A percentile compares a stretch with the other conserved stretches of the same genome.
Evolutionary conservation across 2,329 filamentous ascomycete species (phyloP).

Genomic region (Eurotiales sp.): DNA sequence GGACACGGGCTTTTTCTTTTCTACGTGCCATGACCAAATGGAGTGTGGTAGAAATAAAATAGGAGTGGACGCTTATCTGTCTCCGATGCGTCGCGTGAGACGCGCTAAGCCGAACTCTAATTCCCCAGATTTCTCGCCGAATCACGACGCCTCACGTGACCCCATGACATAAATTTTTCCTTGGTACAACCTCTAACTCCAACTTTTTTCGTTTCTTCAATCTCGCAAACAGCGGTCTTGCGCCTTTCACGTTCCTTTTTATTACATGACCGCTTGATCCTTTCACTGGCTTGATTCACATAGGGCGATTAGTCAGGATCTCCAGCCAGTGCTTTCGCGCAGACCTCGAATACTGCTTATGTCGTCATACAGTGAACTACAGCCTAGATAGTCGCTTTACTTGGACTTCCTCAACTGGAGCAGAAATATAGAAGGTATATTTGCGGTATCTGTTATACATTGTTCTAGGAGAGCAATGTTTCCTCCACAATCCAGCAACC

Average conservation of each 20-base stretch:
- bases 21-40: too few relatives aligned
- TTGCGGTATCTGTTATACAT: not conserved
- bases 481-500: slow-evolving; percentile 48
- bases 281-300: not conserved
- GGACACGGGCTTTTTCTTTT: too few relatives aligned
- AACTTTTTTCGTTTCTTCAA: too few relatives aligned
- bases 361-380: not conserved
- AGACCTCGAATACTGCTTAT: not conserved
- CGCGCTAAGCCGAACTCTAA: not conserved
- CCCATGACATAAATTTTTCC: slow-evolving; percentile 1
- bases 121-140: slow-evolving; percentile 6
- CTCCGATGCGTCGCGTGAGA: not conserved
- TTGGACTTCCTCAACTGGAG: not conserved
- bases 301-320: not conserved
- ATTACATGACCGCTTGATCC: too few relatives aligned
- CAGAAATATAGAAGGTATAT: not conserved
- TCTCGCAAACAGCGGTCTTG: too few relatives aligned
- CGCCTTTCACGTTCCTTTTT: not conserved
- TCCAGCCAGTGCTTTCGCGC: too few relatives aligned
- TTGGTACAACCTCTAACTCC: too few relatives aligned
- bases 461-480: slow-evolving; percentile 24
- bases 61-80: too few relatives aligned
- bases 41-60: too few relatives aligned
- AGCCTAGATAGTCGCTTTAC: not conserved
- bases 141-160: slow-evolving; percentile 8